Evolutionary conservation across 2,329 filamentous ascomycete species (phyloP).

Genomic region (Aureobasidium musti): DNA sequence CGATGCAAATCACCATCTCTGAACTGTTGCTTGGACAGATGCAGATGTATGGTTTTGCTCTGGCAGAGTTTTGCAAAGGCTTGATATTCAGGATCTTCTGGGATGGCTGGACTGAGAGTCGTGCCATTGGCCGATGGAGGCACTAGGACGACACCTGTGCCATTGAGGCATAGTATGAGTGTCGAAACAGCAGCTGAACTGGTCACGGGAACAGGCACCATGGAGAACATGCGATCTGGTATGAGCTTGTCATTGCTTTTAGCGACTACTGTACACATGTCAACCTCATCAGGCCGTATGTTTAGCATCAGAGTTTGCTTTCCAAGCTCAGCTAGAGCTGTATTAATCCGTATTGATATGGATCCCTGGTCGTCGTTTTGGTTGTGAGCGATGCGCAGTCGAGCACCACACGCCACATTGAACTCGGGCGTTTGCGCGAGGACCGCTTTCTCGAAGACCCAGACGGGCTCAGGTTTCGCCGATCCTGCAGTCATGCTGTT

Average conservation of each 20-base stretch:
- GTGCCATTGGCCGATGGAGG: neutral
- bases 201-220: constrained; percentile 21
- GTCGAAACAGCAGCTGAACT: constrained; percentile 14
- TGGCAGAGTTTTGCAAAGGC: constrained; percentile 15
- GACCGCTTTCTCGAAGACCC: constrained; percentile 19
- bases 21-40: constrained; percentile 11
- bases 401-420: constrained; percentile 15
- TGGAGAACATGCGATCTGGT: constrained; percentile 6
- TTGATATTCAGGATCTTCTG: neutral
- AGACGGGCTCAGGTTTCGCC: neutral
- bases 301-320: constrained; percentile 10
- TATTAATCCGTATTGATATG: neutral
- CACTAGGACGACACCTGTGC: constrained; percentile 2
- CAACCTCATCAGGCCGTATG: constrained; percentile 11
- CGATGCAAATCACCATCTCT: neutral
- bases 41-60: constrained; percentile 14
- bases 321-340: neutral
- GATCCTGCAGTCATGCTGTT: neutral
- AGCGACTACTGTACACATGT: constrained; percentile 20
- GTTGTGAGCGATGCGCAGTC: constrained; percentile 9
- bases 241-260: constrained; percentile 14
- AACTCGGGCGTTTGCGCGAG: constrained; percentile 12
- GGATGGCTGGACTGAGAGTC: neutral
- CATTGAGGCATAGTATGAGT: neutral
- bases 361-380: neutral